Evolutionary conservation across 1,139 yeast genomes (phyloP), one percentile per base, ranked within the genome.

Genomic region (Yamadazyma oceani): DNA sequence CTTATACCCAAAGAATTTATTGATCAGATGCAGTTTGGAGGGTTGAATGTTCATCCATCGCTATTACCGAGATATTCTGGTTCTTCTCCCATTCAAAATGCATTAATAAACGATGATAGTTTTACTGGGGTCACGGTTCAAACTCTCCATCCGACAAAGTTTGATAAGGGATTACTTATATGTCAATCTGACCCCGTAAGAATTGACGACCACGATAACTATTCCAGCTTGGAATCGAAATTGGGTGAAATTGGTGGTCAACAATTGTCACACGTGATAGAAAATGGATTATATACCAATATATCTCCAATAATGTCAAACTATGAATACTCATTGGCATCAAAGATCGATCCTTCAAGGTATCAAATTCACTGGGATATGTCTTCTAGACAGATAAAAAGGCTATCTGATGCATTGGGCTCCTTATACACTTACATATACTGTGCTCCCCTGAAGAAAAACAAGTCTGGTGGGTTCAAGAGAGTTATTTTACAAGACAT

Each of bases 1-100:
- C 64, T 90, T 34, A 87, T 92, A 5, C 97, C 97, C 0, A 62
- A 62, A 0, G 43, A 58, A 3, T 79, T 88, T 45, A 58, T 92
- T 3, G 37, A 54, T 0, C 32, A 55, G 0, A 62, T 83, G 29
- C 58, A 61, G 8, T 78, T 61, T 53, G 90, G 92, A 0, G 95
- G 97, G 0, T 54, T 92, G 17, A 92, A 92, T 54, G 90, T 92
- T 0, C 99, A 92, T 56, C 99, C 99, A 0, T 88, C 97, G 0
- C 59, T 90, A 13, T 69, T 92, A 10, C 98, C 98, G 0, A 66
- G 63, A 36, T 81, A 86, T 53, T 75, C 90, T 1, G 99, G 99
- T 0, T 81, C 97, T 0, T 84, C 97, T 2, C 99, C 99, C 0
- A 64, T 94, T 5, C 97, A 92, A 47, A 74, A 80, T 44, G 82